A percentile compares a stretch with the other conserved stretches of the same genome.
These are phyloP conservation scores for Coemansia sp. DNA, from an alignment of 192 early-diverging fungal genomes.

Conservation along the genomic window DNA sequence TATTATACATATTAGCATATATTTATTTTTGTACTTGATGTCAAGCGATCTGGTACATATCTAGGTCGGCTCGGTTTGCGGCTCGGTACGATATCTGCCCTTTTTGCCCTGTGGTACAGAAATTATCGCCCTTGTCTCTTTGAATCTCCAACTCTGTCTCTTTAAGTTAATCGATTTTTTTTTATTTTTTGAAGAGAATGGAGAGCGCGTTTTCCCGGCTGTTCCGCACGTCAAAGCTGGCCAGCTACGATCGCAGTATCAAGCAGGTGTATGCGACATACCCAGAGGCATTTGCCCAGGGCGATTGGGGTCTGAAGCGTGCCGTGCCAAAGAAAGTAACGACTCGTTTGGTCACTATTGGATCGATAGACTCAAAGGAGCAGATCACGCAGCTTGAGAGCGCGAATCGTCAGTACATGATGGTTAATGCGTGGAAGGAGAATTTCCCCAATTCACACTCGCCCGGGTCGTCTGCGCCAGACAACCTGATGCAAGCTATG, in stretches of 20 bases:
- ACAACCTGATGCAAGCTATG: conserved; percentile 40
- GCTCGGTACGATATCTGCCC: background rate
- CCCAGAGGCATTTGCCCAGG: conserved; percentile 47
- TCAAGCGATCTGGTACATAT: background rate
- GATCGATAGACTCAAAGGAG: conserved; percentile 69
- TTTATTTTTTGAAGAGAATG: conserved; percentile 35
- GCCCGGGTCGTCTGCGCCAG: conserved; percentile 30
- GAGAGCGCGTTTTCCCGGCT: conserved; percentile 67
- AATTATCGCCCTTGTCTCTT: background rate
- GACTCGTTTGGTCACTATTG: conserved; percentile 61
- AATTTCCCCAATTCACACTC: conserved; percentile 67
- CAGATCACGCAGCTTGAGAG: conserved; percentile 70
- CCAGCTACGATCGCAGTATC: conserved; percentile 67
- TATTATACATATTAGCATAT: background rate
- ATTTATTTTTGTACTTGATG: too few species aligned
- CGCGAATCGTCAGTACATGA: conserved; percentile 62
- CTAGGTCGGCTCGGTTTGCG: conserved; percentile 8
- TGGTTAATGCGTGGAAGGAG: conserved; percentile 71
- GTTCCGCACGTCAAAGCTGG: conserved; percentile 69
- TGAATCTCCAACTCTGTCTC: background rate
- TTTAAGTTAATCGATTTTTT: background rate
- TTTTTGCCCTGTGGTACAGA: background rate
- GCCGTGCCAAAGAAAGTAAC: conserved; percentile 66
- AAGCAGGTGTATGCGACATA: conserved; percentile 75
- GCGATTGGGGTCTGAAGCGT: conserved; percentile 81